These are phyloP conservation scores for Psilocybe subaeruginosa DNA, from an alignment of 768 basidiomycete genomes.

Conservation along the genomic window DNA sequence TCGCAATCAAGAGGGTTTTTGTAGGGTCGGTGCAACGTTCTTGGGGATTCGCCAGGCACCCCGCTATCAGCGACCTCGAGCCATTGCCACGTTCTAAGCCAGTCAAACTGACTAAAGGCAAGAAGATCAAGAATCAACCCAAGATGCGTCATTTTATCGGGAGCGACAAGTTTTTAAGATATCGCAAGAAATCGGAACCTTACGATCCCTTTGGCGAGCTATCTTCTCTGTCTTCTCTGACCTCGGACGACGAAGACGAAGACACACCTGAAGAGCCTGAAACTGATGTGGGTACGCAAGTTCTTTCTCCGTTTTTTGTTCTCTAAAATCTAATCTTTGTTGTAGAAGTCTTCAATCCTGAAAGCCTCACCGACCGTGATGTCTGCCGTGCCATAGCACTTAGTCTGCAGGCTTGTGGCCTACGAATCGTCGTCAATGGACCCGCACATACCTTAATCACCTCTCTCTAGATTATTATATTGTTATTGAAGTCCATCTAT, in stretches of 20 bases:
- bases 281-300: conserved; percentile 7
- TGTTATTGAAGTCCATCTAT: neutral
- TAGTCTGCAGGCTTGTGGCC: neutral
- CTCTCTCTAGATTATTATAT: neutral
- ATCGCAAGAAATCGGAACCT: neutral
- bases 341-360: conserved; percentile 18
- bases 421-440: neutral
- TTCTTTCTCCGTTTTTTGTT: neutral
- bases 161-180: neutral
- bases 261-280: conserved; percentile 4
- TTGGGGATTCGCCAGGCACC: neutral
- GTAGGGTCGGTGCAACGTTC: conserved; percentile 26
- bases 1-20: conserved; percentile 21
- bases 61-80: neutral
- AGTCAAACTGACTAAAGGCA: neutral
- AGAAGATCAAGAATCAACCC: neutral
- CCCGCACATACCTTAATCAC: neutral
- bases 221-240: conserved; percentile 10
- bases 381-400: conserved; percentile 28
- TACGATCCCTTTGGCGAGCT: conserved; percentile 4
- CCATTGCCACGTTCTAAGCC: neutral
- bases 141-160: neutral
- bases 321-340: conserved; percentile 1
- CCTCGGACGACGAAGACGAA: conserved; percentile 1
- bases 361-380: conserved; percentile 26